phyloP scores from a whole-genome alignment of 805 yeast genomes.

The Saccharomycopsis guyanensis region DNA sequence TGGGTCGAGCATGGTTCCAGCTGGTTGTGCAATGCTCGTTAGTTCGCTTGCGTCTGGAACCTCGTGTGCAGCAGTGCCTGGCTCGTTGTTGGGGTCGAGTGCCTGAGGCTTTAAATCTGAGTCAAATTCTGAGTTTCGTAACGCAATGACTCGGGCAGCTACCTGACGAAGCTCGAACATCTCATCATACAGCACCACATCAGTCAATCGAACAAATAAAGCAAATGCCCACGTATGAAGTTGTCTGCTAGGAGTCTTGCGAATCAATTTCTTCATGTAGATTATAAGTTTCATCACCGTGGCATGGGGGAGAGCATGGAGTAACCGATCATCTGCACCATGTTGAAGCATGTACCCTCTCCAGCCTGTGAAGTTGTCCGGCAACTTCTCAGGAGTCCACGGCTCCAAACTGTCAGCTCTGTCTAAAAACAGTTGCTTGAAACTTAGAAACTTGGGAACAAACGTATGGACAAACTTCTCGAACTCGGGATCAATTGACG shows the following conservation, averaged over 20 bases:
- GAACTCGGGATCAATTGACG: background rate
- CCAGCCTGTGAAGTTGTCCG: constrained; percentile 20
- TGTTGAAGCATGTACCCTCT: constrained; percentile 18
- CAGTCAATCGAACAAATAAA: constrained; percentile 12
- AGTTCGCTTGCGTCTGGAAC: background rate
- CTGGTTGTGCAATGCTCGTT: background rate
- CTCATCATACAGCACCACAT: constrained; percentile 14
- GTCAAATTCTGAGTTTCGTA: background rate
- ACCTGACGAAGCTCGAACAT: constrained; percentile 16
- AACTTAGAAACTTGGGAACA: constrained; percentile 1
- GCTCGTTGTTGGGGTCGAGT: too few relatives aligned
- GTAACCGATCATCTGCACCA: constrained; percentile 5
- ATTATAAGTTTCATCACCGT: constrained; percentile 12
- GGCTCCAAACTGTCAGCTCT: background rate
- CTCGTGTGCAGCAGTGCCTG: too few relatives aligned
- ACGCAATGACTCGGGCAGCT: constrained; percentile 3
- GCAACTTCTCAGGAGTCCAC: constrained; percentile 8
- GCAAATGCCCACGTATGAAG: constrained; percentile 15
- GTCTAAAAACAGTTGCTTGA: background rate
- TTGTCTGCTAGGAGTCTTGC: constrained; percentile 11
- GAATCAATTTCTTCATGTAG: constrained; percentile 19
- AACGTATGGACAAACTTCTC: background rate
- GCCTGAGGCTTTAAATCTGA: too few relatives aligned
- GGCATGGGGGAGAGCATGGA: constrained; percentile 6
- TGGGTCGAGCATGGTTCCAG: too few relatives aligned